Conservation (phyloP, 2,329 filamentous ascomycete genomes). For the Diaporthe ampelina region DNA sequence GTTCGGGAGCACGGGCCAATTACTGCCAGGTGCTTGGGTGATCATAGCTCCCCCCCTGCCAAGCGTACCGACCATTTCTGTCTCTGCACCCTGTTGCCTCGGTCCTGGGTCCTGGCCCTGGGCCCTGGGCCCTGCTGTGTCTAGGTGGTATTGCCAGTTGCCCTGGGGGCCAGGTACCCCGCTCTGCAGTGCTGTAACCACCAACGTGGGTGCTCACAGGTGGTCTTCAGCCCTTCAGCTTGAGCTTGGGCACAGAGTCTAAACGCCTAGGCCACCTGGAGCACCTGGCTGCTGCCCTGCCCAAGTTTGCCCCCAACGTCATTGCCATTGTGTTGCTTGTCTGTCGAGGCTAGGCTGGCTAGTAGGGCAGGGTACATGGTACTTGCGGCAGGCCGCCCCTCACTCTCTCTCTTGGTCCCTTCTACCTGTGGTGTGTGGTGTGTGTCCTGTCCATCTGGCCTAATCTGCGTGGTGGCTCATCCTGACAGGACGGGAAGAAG, state of each 20-base stretch:
- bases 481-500: neutral
- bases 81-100: neutral
- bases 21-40: neutral
- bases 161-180: slow-evolving; percentile 9
- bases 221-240: neutral
- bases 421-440: neutral
- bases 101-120: neutral
- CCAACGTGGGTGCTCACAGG: too few species aligned
- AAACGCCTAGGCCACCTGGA: too few species aligned
- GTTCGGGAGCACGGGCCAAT: slow-evolving; percentile 12
- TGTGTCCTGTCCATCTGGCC: neutral
- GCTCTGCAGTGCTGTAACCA: neutral
- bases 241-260: too few species aligned
- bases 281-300: neutral
- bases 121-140: too few species aligned
- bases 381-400: neutral
- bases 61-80: neutral
- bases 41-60: slow-evolving; percentile 19
- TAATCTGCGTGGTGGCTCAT: too few species aligned
- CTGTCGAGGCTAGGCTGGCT: neutral
- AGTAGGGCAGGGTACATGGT: neutral
- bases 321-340: slow-evolving; percentile 25
- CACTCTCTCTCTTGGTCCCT: neutral
- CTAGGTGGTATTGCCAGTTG: neutral
- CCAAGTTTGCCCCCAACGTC: slow-evolving; percentile 26